These are phyloP conservation scores for Kwoniella newhampshirensis DNA, from an alignment of 768 basidiomycete genomes.

Conservation along the genomic window DNA sequence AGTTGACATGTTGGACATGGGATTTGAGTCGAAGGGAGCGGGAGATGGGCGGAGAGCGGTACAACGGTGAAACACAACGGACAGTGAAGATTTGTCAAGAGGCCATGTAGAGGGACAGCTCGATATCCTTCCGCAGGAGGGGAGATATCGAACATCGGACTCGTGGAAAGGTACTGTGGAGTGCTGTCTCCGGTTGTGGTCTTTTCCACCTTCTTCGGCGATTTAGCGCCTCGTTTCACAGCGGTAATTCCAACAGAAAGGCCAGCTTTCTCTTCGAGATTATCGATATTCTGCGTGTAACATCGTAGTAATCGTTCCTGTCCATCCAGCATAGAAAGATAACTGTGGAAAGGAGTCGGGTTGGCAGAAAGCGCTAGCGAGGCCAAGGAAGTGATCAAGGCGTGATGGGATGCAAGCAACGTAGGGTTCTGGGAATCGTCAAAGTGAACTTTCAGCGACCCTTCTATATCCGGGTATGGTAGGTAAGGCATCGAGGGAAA, in stretches of 20 bases:
- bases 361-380: constrained; percentile 67
- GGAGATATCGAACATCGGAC: neutral
- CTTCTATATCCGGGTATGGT: neutral
- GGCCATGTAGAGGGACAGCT: constrained; percentile 87
- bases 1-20: constrained; percentile 76
- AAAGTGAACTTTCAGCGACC: constrained; percentile 40
- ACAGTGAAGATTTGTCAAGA: constrained; percentile 74
- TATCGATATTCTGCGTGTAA: constrained; percentile 93
- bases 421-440: constrained; percentile 26
- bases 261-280: constrained; percentile 80
- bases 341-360: constrained; percentile 77
- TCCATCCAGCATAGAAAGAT: constrained; percentile 72
- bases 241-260: constrained; percentile 79
- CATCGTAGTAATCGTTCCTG: constrained; percentile 75
- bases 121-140: constrained; percentile 51
- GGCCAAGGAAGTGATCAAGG: constrained; percentile 76
- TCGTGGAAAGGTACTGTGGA: too few species aligned
- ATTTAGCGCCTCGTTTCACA: neutral
- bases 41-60: constrained; percentile 65
- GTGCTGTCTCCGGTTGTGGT: too few species aligned
- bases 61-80: constrained; percentile 73
- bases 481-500: neutral
- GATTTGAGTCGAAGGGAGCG: constrained; percentile 64
- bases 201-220: constrained; percentile 3
- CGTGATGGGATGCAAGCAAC: constrained; percentile 73